These are phyloP conservation scores for Pseudogymnoascus sp. DNA, from an alignment of 2,329 filamentous ascomycete species.

Conservation along the genomic window DNA sequence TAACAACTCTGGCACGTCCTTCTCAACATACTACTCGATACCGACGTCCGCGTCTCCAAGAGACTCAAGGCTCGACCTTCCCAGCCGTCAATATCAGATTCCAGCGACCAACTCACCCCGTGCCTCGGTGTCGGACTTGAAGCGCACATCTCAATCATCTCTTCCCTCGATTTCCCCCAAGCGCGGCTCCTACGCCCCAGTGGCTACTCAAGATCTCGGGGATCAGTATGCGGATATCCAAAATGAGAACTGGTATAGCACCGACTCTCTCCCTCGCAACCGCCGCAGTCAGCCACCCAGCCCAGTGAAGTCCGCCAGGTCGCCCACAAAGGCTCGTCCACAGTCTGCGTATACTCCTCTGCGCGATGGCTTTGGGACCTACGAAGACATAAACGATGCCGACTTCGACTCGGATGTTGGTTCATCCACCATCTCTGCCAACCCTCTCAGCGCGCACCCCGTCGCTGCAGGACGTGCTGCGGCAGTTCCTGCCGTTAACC, in stretches of 20 bases:
- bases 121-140: conserved; percentile 38
- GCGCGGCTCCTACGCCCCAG: background rate
- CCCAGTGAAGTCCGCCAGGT: background rate
- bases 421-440: background rate
- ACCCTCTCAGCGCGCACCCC: conserved; percentile 7
- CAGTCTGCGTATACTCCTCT: background rate
- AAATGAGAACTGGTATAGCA: conserved; percentile 7
- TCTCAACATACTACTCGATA: conserved; percentile 43
- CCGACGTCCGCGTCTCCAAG: conserved; percentile 37
- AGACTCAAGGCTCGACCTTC: conserved; percentile 47
- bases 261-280: background rate
- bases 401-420: conserved; percentile 2
- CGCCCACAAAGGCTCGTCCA: background rate
- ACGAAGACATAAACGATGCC: conserved; percentile 2
- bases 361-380: background rate
- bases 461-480: background rate
- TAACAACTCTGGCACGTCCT: conserved; percentile 47
- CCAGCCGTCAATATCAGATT: conserved; percentile 48
- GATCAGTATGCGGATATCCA: background rate
- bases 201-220: background rate
- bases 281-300: background rate
- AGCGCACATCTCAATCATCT: conserved; percentile 37
- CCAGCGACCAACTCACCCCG: conserved; percentile 36
- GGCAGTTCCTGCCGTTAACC: background rate
- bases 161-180: background rate